A percentile compares a stretch with the other conserved stretches of the same genome.
phyloP scores from a whole-genome alignment of 2,329 filamentous ascomycete species.

The Fusarium agapanthi region DNA sequence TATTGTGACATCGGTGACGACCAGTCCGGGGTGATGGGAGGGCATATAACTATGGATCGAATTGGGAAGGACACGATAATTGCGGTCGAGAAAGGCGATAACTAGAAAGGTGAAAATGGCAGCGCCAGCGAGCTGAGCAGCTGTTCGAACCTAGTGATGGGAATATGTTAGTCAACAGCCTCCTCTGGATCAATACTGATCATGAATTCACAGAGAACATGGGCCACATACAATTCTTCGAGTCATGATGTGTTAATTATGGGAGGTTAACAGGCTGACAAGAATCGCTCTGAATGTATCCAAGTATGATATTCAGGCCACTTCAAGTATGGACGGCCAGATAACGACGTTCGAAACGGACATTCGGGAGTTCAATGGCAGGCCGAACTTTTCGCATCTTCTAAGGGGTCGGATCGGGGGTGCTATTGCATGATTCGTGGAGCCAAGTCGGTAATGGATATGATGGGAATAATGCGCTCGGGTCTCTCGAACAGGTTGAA shows the following conservation, averaged over 20 bases:
- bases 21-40: conserved; percentile 81
- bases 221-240: conserved; percentile 49
- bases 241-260: conserved; percentile 44
- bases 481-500: neutral
- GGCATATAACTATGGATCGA: conserved; percentile 89
- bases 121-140: conserved; percentile 77
- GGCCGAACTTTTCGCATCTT: conserved; percentile 43
- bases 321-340: conserved; percentile 32
- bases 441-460: neutral
- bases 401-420: conserved; percentile 22
- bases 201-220: neutral
- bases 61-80: conserved; percentile 85
- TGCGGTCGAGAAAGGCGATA: conserved; percentile 85
- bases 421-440: conserved; percentile 41
- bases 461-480: neutral
- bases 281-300: neutral
- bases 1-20: conserved; percentile 87
- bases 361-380: conserved; percentile 32
- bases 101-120: conserved; percentile 73
- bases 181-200: neutral
- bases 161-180: conserved; percentile 1
- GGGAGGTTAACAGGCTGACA: neutral
- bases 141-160: conserved; percentile 66
- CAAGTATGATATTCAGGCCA: conserved; percentile 15
- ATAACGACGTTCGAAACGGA: conserved; percentile 19